These are phyloP conservation scores for Coemansia reversa DNA, from an alignment of 192 early-diverging fungal genomes.

Conservation along the genomic window DNA sequence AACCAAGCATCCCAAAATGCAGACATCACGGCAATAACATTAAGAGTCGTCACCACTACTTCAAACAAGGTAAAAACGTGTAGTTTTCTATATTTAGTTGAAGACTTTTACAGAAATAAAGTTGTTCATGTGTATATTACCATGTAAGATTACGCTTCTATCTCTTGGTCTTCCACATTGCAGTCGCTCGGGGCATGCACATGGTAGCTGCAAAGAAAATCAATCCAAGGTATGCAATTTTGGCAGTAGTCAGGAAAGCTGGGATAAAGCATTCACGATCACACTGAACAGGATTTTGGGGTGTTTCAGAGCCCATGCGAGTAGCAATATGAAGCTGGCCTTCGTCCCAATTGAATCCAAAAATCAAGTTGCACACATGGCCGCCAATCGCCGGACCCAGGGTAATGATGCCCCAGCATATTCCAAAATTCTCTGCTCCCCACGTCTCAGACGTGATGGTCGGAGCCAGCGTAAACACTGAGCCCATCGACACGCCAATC, in stretches of 20 bases:
- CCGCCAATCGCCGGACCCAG: constrained; percentile 63
- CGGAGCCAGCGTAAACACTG: constrained; percentile 49
- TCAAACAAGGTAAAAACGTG: too few relatives aligned
- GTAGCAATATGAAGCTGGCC: constrained; percentile 22
- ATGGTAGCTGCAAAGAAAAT: constrained; percentile 36
- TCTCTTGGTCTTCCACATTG: constrained; percentile 9
- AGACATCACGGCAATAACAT: too few relatives aligned
- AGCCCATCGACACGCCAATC: constrained; percentile 50
- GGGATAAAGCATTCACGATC: constrained; percentile 44
- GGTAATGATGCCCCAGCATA: constrained; percentile 60
- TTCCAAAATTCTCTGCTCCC: constrained; percentile 55
- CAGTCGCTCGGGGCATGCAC: constrained; percentile 23
- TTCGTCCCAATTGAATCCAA: constrained; percentile 61
- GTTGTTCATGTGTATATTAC: too few relatives aligned
- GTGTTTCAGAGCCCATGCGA: constrained; percentile 8
- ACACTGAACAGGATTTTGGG: constrained; percentile 24
- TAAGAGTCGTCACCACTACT: too few relatives aligned
- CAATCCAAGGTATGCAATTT: constrained; percentile 29
- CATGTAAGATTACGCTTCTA: constrained; percentile 4
- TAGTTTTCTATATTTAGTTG: too few relatives aligned
- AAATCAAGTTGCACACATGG: constrained; percentile 62
- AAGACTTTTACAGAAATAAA: too few relatives aligned
- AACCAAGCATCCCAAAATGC: too few relatives aligned
- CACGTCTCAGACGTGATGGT: constrained; percentile 53
- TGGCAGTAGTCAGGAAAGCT: constrained; percentile 34